Evolutionary conservation across 805 yeast species (phyloP).

Genomic region (Suhomyces xylopsoci): DNA sequence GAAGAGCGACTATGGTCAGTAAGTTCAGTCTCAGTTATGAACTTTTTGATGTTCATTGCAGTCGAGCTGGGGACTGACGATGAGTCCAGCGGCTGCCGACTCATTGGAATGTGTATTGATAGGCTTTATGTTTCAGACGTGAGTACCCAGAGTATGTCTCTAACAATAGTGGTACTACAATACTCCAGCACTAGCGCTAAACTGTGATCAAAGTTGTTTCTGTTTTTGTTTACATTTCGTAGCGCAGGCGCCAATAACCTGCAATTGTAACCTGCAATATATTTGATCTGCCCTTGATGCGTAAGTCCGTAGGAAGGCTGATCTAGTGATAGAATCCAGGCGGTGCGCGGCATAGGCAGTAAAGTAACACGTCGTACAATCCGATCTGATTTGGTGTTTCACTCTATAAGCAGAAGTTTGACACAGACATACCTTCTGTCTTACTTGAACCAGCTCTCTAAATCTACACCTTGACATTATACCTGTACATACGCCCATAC

Average conservation of each 20-base stretch:
- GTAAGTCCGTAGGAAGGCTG: background rate
- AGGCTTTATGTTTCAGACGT: background rate
- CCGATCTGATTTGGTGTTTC: background rate
- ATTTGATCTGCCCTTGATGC: background rate
- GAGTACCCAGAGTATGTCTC: background rate
- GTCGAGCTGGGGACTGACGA: slow-evolving; percentile 19
- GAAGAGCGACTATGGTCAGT: slow-evolving; percentile 13
- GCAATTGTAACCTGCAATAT: background rate
- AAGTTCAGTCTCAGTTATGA: slow-evolving; percentile 27
- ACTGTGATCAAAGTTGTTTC: background rate
- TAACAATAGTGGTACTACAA: background rate
- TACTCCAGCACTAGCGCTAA: background rate
- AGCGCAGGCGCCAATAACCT: background rate
- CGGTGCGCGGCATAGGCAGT: background rate
- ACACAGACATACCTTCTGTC: too few species aligned
- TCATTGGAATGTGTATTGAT: background rate
- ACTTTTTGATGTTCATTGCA: slow-evolving; percentile 24
- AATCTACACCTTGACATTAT: background rate
- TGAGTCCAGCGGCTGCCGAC: slow-evolving; percentile 16
- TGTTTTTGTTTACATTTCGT: background rate
- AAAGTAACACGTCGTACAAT: background rate
- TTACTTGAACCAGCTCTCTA: background rate
- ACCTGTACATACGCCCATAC: too few species aligned
- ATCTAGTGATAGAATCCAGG: background rate
- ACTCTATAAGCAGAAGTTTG: background rate